phyloP scores from a whole-genome alignment of 345 rosid genomes.

The Salix suchowensis region DNA sequence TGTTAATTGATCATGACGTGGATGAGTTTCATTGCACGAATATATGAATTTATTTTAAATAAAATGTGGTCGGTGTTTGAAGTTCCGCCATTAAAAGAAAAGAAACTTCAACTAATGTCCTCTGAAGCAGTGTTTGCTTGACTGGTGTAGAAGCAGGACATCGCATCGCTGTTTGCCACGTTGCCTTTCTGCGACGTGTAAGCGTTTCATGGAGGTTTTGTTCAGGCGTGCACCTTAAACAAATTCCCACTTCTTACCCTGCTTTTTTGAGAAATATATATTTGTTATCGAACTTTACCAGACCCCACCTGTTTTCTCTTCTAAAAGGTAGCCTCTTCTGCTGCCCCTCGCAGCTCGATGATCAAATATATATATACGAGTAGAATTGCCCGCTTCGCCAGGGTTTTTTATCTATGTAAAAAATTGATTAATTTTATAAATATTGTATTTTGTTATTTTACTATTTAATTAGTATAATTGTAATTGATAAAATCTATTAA shows the following conservation, averaged over 20 bases:
- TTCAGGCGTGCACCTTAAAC: neutral
- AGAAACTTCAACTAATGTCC: too few relatives aligned
- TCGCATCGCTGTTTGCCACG: neutral
- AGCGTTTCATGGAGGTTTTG: neutral
- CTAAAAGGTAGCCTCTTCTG: neutral
- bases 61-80: neutral
- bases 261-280: too few relatives aligned
- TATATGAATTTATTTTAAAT: neutral
- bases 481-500: too few relatives aligned
- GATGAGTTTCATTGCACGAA: neutral
- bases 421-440: too few relatives aligned
- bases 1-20: neutral
- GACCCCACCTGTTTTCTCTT: neutral
- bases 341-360: neutral
- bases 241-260: neutral
- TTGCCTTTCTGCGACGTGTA: neutral
- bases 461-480: too few relatives aligned
- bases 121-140: neutral
- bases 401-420: too few relatives aligned
- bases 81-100: neutral
- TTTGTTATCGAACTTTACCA: neutral
- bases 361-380: neutral
- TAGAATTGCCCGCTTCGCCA: too few relatives aligned
- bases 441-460: too few relatives aligned
- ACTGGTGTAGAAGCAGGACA: neutral